These are phyloP conservation scores for Agrocybe pediades DNA, from an alignment of 768 basidiomycete species.

Conservation along the genomic window DNA sequence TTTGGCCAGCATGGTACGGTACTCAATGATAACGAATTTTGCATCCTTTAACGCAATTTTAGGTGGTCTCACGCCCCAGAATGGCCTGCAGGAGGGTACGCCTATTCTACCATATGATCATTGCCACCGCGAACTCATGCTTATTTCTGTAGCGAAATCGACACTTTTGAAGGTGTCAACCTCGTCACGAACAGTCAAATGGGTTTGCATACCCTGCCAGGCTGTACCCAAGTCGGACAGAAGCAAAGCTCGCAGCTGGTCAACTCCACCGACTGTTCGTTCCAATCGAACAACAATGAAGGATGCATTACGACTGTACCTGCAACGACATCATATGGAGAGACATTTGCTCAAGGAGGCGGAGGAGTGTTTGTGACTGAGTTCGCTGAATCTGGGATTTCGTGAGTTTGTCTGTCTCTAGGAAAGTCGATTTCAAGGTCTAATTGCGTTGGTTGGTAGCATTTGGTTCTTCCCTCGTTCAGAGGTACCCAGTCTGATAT, in stretches of 20 bases:
- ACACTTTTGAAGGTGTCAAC: slow-evolving; percentile 85
- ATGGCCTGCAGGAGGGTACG: slow-evolving; percentile 66
- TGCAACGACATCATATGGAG: slow-evolving; percentile 59
- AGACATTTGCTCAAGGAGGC: slow-evolving; percentile 60
- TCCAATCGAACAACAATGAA: slow-evolving; percentile 50
- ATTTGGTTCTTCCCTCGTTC: slow-evolving; percentile 67
- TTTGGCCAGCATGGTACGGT: slow-evolving; percentile 61
- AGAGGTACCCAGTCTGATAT: slow-evolving; percentile 48
- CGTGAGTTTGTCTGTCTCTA: slow-evolving; percentile 38
- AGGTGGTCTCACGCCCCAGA: slow-evolving; percentile 55
- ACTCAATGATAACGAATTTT: background rate
- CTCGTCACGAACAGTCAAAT: slow-evolving; percentile 63
- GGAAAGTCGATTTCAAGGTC: background rate
- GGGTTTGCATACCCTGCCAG: slow-evolving; percentile 67
- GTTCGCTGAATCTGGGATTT: slow-evolving; percentile 64
- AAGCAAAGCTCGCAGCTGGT: slow-evolving; percentile 53
- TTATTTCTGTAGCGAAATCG: slow-evolving; percentile 54
- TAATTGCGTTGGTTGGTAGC: slow-evolving; percentile 25
- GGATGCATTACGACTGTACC: slow-evolving; percentile 69
- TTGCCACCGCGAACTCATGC: background rate
- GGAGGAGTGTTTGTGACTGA: slow-evolving; percentile 82
- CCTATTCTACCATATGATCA: slow-evolving; percentile 3
- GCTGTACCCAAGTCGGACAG: slow-evolving; percentile 54
- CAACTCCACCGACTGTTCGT: slow-evolving; percentile 62
- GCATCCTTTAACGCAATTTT: background rate